These are phyloP conservation scores for Closterium sp. DNA, from an alignment of 139 green algal species.

Conservation along the genomic window DNA sequence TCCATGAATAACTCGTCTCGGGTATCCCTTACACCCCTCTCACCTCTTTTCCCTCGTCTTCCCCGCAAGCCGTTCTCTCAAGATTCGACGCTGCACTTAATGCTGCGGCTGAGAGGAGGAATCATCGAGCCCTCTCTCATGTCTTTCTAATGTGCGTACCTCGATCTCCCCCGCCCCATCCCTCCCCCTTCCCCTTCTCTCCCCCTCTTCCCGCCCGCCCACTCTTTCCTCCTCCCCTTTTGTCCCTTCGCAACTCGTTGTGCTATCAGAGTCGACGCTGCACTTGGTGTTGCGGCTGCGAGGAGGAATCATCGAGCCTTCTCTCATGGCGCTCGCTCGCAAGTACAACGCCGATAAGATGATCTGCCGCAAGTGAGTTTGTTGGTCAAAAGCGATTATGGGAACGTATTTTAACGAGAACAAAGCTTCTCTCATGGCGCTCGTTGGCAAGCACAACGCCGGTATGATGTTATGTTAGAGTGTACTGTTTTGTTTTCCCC, in stretches of 20 bases:
- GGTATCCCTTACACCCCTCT: no score
- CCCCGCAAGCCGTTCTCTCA: no score
- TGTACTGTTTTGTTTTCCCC: no score
- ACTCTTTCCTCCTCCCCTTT: not conserved
- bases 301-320: conserved; percentile 98
- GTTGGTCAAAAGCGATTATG: not conserved
- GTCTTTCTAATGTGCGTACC: not conserved
- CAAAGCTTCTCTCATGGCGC: conserved; percentile 83
- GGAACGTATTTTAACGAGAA: no score
- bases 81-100: no score
- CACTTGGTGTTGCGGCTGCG: conserved; percentile 97
- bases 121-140: no score
- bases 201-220: not conserved
- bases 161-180: not conserved
- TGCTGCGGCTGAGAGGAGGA: no score
- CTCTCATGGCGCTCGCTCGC: conserved; percentile 90
- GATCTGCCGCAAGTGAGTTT: conserved; percentile 94
- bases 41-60: no score
- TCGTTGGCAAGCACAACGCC: conserved; percentile 98
- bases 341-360: conserved; percentile 99
- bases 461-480: conserved; percentile 93
- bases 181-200: not conserved
- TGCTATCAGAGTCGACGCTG: conserved; percentile 84
- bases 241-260: no score
- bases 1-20: no score